Base-by-base conservation (phyloP, 2,329 filamentous ascomycete species). In the Colletotrichum abscissum region DNA sequence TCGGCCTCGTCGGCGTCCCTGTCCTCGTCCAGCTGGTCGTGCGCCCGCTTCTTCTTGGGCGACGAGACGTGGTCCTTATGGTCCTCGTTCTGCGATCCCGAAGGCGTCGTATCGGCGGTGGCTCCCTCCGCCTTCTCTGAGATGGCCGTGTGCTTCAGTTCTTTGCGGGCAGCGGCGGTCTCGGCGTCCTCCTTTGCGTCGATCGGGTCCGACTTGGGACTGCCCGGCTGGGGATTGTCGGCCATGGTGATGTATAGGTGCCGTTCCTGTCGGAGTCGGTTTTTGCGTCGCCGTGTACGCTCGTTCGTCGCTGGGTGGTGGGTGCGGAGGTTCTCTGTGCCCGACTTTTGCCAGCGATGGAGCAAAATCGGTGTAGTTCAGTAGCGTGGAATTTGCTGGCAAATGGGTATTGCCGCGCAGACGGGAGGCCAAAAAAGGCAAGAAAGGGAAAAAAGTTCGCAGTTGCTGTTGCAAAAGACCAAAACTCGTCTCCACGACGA, bases 61-160 rank as follows among this genome's bases (percentile, higher is more conserved):
- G 90, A 92, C 24, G 86, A 84, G 57, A 90, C 78, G 70, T 87
- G 84, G 62, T 91, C 88, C 78, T 83, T 87, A 76, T 86, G 78
- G 49, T 83, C 80, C 65, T 86, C 81, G 63, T 81, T 80, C 42
- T 80, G 78, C 24, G 79, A 76, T 38, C 78, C 77, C 7, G 75
- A 73, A 55, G 78, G 68, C 60, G 42, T 77, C 73, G 74, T 80
- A 74, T 75, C 78, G 74, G 69, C 73, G 67, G 74, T 74, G 67
- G 68, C 33, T 62, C 76, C 69, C 56, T 76, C 78, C 66, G 78
- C 78, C 5, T 81, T 85, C 76, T 89, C 90, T 19, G 90, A 92
- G 75, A 92, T 92, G 65, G 84, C 87, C 11, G 90, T 91, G 75
- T 92, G 89, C 82, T 89, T 90, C 54, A 92, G 86, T 82, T 92